Evolutionary conservation across 805 yeast species (phyloP), one percentile per base, ranked within the genome.

Genomic region (Kodamaea kaohsiungensis): DNA sequence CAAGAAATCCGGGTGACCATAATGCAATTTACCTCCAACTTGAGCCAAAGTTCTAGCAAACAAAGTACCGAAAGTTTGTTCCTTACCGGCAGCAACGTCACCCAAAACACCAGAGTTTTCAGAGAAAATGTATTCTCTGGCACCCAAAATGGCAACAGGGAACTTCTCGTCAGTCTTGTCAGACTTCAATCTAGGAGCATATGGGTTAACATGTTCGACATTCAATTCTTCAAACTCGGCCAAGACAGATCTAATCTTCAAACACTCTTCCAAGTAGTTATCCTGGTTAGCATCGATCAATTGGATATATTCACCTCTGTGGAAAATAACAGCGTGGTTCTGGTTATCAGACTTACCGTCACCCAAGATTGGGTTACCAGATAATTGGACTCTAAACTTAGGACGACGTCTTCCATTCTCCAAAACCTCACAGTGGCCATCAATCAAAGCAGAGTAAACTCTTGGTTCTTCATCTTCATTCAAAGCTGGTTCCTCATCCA

Each of bases 271-370:
- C 68, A 88, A 72, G 65, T 88, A 88, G 75, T 88, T 88, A 71
- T 88, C 96, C 73, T 88, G 96, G 68, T 88, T 88, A 52, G 96
- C 92, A 80, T 88, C 96, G 61, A 88, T 85, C 73, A 88, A 79
- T 72, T 88, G 93, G 61, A 88, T 81, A 70, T 88, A 88, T 71
- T 88, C 96, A 75, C 96, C 96, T 73, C 96, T 81, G 70, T 87
- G 81, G 72, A 88, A 88, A 55, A 88, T 86, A 56, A 88, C 67
- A 48, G 95, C 83, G 72, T 88, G 92, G 69, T 88, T 88, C 70
- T 88, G 96, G 68, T 88, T 88, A 77, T 88, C 96, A 54, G 93
- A 87, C 70, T 88, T 88, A 73, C 96, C 96, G 72, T 88, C 96
- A 75, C 96, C 96, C 63, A 88, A 73, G 65, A 88, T 87, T 60